Evolutionary conservation across 331 rosid species (phyloP), one percentile per base, ranked within the genome.

Genomic region (Malus hybrid): DNA sequence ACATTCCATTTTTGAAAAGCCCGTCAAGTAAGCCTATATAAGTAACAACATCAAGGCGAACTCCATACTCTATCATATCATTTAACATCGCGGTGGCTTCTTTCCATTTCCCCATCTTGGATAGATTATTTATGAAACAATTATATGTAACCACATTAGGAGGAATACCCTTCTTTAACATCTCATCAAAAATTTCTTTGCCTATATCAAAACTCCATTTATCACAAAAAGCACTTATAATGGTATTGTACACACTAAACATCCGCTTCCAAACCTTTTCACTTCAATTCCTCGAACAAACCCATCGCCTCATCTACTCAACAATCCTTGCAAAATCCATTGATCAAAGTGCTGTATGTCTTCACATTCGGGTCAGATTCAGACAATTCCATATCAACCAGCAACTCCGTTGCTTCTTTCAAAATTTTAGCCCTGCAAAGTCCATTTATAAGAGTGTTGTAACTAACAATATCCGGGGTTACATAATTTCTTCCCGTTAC

Each of bases 21-120:
- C 97, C 97, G 7, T 90, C 89, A 56, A 87, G 84, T 60, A 91
- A 80, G 76, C 82, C 69, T 1, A 96, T 90, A 74, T 87, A 92
- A 24, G 89, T 72, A 70, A 88, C 77, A 48, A 86, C 85, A 83
- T 92, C 96, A 9, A 87, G 92, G 69, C 1, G 68, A 71, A 90
- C 67, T 61, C 93, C 90, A 36, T 60, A 70, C 16, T 78, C 54
- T 1, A 66, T 78, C 99, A 94, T 94, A 56, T 77, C 91, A 56
- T 85, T 54, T 77, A 92, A 46, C 96, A 90, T 81, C 5, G 44
- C 55, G 1, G 83, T 82, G 8, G 90, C 91, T 79, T 94, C 96
- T 42, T 73, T 70, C 96, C 93, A 85, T 81, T 71, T 76, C 77
- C 95, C 91, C 56, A 7, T 73, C 87, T 84, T 94, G 61, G 88